These are phyloP conservation scores for Wickerhamiella kurtzmanii DNA, from an alignment of 805 yeast species.

Conservation along the genomic window DNA sequence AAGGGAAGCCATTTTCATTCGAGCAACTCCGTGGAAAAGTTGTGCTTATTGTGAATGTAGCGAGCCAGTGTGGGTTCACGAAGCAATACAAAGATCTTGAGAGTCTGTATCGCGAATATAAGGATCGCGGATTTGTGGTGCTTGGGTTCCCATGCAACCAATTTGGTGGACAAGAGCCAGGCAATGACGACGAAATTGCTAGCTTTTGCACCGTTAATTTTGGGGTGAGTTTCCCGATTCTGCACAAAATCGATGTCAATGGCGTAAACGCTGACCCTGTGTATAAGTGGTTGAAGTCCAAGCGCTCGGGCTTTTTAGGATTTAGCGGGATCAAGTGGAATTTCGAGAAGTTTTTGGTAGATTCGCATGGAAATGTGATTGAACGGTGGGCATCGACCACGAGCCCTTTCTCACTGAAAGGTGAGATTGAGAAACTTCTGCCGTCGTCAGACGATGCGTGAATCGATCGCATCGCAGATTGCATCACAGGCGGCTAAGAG, in stretches of 20 bases:
- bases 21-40: conserved; percentile 59
- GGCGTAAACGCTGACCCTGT: conserved; percentile 73
- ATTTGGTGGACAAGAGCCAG: conserved; percentile 71
- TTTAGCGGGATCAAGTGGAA: conserved; percentile 66
- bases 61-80: conserved; percentile 71
- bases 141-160: conserved; percentile 89
- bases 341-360: conserved; percentile 60
- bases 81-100: conserved; percentile 68
- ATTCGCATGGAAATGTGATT: conserved; percentile 43
- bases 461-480: too few relatives aligned
- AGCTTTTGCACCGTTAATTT: conserved; percentile 64
- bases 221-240: conserved; percentile 83
- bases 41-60: conserved; percentile 73
- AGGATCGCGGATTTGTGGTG: conserved; percentile 48
- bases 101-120: conserved; percentile 49
- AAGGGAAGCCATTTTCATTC: conserved; percentile 48
- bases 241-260: conserved; percentile 80
- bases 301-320: conserved; percentile 50
- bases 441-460: conserved; percentile 13
- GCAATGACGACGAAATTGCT: conserved; percentile 52
- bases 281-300: conserved; percentile 56
- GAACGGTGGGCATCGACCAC: conserved; percentile 53
- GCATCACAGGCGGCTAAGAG: too few relatives aligned
- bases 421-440: conserved; percentile 44
- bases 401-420: conserved; percentile 47